Base-by-base conservation (phyloP, 2,329 filamentous ascomycete genomes). In the Zasmidium citrigriseum region DNA sequence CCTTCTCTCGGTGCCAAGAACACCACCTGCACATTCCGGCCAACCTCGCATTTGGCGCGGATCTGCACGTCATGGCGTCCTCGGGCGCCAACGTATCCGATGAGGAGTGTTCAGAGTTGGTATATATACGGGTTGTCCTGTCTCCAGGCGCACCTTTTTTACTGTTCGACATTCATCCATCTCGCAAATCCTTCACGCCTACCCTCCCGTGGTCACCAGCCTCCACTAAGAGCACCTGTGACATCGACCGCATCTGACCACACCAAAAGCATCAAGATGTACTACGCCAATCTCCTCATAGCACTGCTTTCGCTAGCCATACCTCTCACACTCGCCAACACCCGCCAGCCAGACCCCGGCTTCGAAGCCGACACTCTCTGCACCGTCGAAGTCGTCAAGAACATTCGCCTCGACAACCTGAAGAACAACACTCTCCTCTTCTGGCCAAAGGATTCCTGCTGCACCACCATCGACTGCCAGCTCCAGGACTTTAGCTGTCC, bases 201-300 rank as follows among this genome's bases (percentile, higher is more conserved):
- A n/a, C n/a, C n/a, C n/a, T n/a, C n/a, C n/a, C n/a, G n/a, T n/a
- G n/a, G n/a, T n/a, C n/a, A n/a, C n/a, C n/a, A n/a, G n/a, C n/a
- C n/a, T n/a, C n/a, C n/a, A n/a, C n/a, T n/a, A n/a, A n/a, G n/a
- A n/a, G n/a, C 29, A 38, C 10, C 29, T n/a, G n/a, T 38, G n/a
- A 38, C n/a, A 38, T 38, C 29, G 10, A 10, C 10, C 29, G 10
- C n/a, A 38, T n/a, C 10, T 10, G 29, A 38, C 10, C 29, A 38
- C 29, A 10, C 29, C 29, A 10, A 10, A 10, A 38, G 29, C 29
- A n/a, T n/a, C 29, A 46, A 18, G 16, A 21, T 21, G 20, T 18
- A 3, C 38, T 5, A 16, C 11, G 5, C n/a, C 16, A 62, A 82
- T 82, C 46, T 80, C 77, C 1, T 81, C 83, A n/a, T n/a, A n/a